A percentile compares a stretch with the other conserved stretches of the same genome.
Evolutionary conservation across 2,329 filamentous ascomycete species (phyloP).

Genomic region (Bipolaris gigantea): DNA sequence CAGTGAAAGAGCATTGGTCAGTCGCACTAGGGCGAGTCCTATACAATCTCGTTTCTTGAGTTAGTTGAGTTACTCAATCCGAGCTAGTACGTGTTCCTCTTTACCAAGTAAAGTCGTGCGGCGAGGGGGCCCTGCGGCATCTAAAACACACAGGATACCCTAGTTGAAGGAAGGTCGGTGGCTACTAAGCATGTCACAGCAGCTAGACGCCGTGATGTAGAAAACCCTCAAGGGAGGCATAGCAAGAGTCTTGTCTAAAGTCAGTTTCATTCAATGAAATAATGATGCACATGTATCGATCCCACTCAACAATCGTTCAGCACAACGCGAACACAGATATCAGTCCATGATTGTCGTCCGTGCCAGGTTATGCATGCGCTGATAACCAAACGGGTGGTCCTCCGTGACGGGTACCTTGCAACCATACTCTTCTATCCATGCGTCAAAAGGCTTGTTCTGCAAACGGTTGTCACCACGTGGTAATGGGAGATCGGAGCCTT

Average conservation of each 20-base stretch:
- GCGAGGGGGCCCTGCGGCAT: neutral
- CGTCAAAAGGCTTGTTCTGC: slow-evolving; percentile 50
- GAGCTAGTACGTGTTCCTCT: neutral
- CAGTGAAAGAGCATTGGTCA: neutral
- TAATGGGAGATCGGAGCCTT: slow-evolving; percentile 27
- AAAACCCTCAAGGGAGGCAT: neutral
- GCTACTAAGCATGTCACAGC: neutral
- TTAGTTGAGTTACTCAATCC: neutral
- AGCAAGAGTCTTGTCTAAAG: neutral
- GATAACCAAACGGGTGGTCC: slow-evolving; percentile 21
- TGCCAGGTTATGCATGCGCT: slow-evolving; percentile 30
- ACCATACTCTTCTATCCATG: slow-evolving; percentile 32
- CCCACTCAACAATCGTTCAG: neutral
- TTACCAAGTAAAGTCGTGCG: neutral
- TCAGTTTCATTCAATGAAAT: neutral
- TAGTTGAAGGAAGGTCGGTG: neutral
- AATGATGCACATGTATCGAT: neutral
- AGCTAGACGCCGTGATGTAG: neutral
- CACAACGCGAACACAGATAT: neutral
- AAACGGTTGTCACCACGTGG: slow-evolving; percentile 29
- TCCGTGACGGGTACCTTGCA: slow-evolving; percentile 19
- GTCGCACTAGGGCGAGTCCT: neutral
- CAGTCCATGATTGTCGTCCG: slow-evolving; percentile 22
- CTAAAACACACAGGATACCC: neutral
- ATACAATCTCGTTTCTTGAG: neutral